Base-by-base conservation (phyloP, 2,329 filamentous ascomycete genomes). In the Venturiaceae sp. region DNA sequence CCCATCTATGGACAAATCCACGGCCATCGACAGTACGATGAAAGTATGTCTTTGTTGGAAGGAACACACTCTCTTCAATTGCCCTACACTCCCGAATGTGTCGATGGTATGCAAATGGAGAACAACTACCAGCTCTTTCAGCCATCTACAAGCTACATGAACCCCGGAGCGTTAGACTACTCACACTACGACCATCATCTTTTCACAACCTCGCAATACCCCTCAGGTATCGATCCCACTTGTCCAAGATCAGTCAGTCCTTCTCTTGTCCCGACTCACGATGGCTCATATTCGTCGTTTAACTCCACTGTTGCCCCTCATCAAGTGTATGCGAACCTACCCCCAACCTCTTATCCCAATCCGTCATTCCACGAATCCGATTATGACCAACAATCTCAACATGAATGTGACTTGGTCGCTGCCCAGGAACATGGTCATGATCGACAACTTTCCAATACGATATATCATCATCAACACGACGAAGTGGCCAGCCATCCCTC, bases 401-500 rank as follows among this genome's bases (percentile, higher is more conserved):
- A 30, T 28, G 44, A 50, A 2, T n/a, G 16, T 30, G 44, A 50
- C 13, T 26, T 50, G 23, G 19, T 50, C 44, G 30, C 44, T 13
- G 30, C 30, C 4, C 26, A 30, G 9, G 44, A 50, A 6, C 44
- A 50, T 50, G 44, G 19, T 23, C 21, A 14, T 14, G 30, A 11
- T 11, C 36, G 21, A 9, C 46, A 50, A 50, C 46, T 39, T 41
- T 30, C 54, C n/a, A 33, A 23, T 46, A 41, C 44, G 14, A 50
- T 46, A 3, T 32, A 53, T 47, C 44, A 36, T 5, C 32, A 16
- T 34, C 32, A 58, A 13, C 30, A 41, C n/a, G 47, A 39, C 30
- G 23, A 53, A 16, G 21, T 32, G 8, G 30, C 26, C 6, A 47
- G 19, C n/a, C 39, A 57, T n/a, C 30, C 50, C 11, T 65, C 66